These are phyloP conservation scores for Cryptococcus sp. DNA, from an alignment of 1,284 basidiomycete genomes.

Conservation along the genomic window DNA sequence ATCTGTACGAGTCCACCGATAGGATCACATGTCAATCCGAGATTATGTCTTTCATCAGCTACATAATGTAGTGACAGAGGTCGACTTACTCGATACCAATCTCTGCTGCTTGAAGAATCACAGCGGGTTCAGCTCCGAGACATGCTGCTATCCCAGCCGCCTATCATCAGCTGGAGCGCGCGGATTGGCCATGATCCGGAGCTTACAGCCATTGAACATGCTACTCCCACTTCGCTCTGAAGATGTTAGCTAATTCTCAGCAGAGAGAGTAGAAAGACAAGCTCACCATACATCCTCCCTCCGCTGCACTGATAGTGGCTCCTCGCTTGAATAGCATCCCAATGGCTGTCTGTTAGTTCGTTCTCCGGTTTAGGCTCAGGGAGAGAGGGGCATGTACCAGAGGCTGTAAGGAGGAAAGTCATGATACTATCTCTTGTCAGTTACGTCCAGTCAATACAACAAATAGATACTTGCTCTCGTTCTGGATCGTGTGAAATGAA, in stretches of 20 bases:
- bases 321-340: constrained; percentile 98
- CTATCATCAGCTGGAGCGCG: constrained; percentile 54
- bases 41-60: constrained; percentile 27
- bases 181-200: too few relatives aligned
- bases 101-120: constrained; percentile 74
- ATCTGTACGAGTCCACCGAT: constrained; percentile 81
- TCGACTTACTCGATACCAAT: constrained; percentile 66
- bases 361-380: neutral
- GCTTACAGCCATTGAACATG: constrained; percentile 40
- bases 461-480: constrained; percentile 24
- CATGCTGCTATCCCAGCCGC: constrained; percentile 89
- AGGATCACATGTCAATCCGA: constrained; percentile 87
- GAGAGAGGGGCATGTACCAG: constrained; percentile 52
- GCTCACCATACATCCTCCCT: constrained; percentile 67
- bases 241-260: too few relatives aligned
- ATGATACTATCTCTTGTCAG: constrained; percentile 50
- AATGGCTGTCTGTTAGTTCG: constrained; percentile 55
- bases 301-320: constrained; percentile 92
- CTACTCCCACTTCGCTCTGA: constrained; percentile 48
- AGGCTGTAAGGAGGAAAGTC: constrained; percentile 79
- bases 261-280: too few relatives aligned
- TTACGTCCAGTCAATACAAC: neutral
- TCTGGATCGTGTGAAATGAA: constrained; percentile 32
- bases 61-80: neutral
- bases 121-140: constrained; percentile 65